These are phyloP conservation scores for Tephrocybe rancida DNA, from an alignment of 768 basidiomycete species.

Conservation along the genomic window DNA sequence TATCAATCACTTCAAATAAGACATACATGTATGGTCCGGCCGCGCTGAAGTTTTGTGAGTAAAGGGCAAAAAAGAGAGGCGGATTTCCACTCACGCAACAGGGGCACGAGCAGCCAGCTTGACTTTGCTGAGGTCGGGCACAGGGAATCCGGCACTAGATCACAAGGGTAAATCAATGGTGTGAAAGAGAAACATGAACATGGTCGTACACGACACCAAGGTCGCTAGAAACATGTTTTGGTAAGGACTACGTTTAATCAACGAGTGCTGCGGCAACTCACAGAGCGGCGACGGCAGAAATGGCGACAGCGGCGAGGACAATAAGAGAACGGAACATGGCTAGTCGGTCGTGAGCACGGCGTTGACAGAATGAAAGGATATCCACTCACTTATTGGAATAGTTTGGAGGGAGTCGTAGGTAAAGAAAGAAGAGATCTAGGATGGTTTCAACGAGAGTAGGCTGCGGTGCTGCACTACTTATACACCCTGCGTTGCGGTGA, in stretches of 20 bases:
- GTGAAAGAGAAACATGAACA: neutral
- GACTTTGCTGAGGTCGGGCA: constrained; percentile 11
- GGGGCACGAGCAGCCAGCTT: constrained; percentile 9
- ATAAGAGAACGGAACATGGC: constrained; percentile 14
- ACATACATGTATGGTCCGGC: constrained; percentile 1
- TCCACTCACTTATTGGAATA: neutral
- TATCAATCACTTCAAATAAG: neutral
- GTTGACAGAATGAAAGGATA: neutral
- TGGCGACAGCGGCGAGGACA: constrained; percentile 4
- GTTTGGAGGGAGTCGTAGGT: neutral
- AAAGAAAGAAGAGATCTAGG: neutral
- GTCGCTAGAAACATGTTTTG: neutral
- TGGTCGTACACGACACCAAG: constrained; percentile 5
- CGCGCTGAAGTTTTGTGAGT: neutral
- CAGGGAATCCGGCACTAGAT: constrained; percentile 14
- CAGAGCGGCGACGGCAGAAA: constrained; percentile 13
- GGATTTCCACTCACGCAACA: constrained; percentile 8
- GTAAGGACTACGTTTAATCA: too few species aligned
- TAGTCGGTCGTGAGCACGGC: neutral
- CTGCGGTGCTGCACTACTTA: neutral
- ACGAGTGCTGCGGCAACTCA: neutral
- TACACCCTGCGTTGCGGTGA: neutral
- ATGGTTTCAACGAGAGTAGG: neutral
- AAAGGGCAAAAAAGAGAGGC: neutral
- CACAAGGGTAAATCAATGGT: neutral